Percentiles rank a stretch among this genome's conserved stretches.
Evolutionary conservation across 2,329 filamentous ascomycete genomes (phyloP).

Genomic region (Plectosphaerella plurivora): DNA sequence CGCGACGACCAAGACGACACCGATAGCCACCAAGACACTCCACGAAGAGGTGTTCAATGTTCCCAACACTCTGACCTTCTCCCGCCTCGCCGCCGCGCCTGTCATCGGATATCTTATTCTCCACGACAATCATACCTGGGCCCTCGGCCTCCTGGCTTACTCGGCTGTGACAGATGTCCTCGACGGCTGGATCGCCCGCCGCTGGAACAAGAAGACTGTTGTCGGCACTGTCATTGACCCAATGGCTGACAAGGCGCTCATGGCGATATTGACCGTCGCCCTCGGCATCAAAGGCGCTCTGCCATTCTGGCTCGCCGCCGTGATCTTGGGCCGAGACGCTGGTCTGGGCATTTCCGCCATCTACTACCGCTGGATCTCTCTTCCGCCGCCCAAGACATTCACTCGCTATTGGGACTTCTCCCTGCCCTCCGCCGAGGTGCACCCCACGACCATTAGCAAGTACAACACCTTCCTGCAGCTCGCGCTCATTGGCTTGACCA

Average conservation of each 20-base stretch:
- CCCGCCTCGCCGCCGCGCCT: constrained; percentile 77
- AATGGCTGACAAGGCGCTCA: constrained; percentile 93
- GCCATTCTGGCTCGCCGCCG: constrained; percentile 81
- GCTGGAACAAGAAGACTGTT: constrained; percentile 85
- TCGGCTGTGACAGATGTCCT: constrained; percentile 88
- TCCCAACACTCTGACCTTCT: constrained; percentile 90
- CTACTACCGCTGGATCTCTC: constrained; percentile 92
- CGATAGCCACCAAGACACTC: constrained; percentile 6
- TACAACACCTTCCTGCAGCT: constrained; percentile 93
- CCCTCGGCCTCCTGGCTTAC: constrained; percentile 84
- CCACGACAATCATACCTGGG: constrained; percentile 72
- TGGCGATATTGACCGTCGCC: constrained; percentile 87
- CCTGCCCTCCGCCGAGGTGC: constrained; percentile 79
- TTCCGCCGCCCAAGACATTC: constrained; percentile 91
- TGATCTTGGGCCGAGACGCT: constrained; percentile 86
- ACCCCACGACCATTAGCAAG: constrained; percentile 79
- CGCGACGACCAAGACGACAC: background rate
- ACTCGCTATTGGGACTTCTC: constrained; percentile 95
- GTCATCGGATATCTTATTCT: constrained; percentile 85
- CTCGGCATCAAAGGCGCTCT: constrained; percentile 78
- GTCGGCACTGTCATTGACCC: constrained; percentile 93
- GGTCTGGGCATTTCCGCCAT: constrained; percentile 81
- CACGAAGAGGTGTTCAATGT: constrained; percentile 96
- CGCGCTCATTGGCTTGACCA: constrained; percentile 77
- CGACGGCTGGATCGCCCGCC: constrained; percentile 89